A percentile compares a stretch with the other conserved stretches of the same genome.
Evolutionary conservation across 2,329 filamentous ascomycete genomes (phyloP).

Genomic region (Davidsoniella australis): DNA sequence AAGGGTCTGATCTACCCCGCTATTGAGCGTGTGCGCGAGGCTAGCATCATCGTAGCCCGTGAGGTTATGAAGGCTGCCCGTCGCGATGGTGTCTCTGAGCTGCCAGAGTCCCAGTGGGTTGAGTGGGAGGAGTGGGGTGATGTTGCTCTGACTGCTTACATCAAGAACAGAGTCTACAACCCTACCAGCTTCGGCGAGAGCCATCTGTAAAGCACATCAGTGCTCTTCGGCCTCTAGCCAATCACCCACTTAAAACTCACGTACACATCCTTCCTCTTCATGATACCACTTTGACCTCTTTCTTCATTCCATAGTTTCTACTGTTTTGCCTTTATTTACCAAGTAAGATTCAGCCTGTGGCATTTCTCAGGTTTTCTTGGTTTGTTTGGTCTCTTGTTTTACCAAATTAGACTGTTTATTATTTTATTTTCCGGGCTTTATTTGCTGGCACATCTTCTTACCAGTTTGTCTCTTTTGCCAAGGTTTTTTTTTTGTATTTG

Average conservation of each 20-base stretch:
- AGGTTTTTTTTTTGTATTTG: neutral
- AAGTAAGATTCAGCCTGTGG: too few relatives aligned
- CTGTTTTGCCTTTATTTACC: neutral
- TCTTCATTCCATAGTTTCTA: neutral
- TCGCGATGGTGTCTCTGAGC: slow-evolving; percentile 54
- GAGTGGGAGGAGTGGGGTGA: slow-evolving; percentile 59
- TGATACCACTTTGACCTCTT: slow-evolving; percentile 4
- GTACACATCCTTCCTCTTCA: slow-evolving; percentile 1
- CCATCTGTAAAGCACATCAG: slow-evolving; percentile 17
- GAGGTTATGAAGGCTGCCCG: slow-evolving; percentile 90
- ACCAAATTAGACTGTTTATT: slow-evolving; percentile 3
- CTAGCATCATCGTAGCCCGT: slow-evolving; percentile 68
- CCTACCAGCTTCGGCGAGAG: slow-evolving; percentile 28
- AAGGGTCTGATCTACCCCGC: slow-evolving; percentile 79
- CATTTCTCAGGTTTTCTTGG: too few relatives aligned
- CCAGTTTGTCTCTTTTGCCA: slow-evolving; percentile 1
- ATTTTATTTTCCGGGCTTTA: neutral
- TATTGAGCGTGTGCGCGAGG: slow-evolving; percentile 81
- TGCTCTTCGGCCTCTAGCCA: neutral
- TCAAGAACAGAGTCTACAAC: slow-evolving; percentile 44
- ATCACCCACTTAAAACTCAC: neutral
- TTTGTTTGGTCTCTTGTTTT: neutral
- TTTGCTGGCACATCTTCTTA: neutral
- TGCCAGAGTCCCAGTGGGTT: slow-evolving; percentile 52
- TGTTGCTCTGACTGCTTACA: slow-evolving; percentile 40